Percentiles rank a stretch among this genome's conserved stretches.
phyloP scores from a whole-genome alignment of 2,329 filamentous ascomycete species.

The Hymenoscyphus fraxineus region DNA sequence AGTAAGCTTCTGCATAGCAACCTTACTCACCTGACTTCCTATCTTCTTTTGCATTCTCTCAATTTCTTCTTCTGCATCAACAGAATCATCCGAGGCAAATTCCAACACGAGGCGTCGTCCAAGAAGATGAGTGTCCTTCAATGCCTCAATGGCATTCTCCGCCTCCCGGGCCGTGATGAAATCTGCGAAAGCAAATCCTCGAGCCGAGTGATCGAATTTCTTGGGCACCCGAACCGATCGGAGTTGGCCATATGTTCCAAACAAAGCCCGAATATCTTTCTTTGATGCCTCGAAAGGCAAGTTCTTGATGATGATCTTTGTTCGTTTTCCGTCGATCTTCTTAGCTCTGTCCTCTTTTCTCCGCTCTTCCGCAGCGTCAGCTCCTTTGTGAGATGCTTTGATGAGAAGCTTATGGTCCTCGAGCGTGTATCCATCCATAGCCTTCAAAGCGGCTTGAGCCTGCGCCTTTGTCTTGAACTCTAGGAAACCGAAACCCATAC shows the following conservation, averaged over 20 bases:
- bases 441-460: slow-evolving; percentile 72
- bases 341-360: slow-evolving; percentile 78
- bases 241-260: slow-evolving; percentile 87
- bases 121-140: slow-evolving; percentile 89
- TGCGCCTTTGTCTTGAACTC: slow-evolving; percentile 78
- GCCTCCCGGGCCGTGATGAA: slow-evolving; percentile 91
- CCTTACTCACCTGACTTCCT: slow-evolving; percentile 82
- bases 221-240: slow-evolving; percentile 90
- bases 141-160: slow-evolving; percentile 80
- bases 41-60: slow-evolving; percentile 97
- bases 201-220: slow-evolving; percentile 84
- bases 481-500: slow-evolving; percentile 96
- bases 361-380: slow-evolving; percentile 83
- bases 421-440: slow-evolving; percentile 87
- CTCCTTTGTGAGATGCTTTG: slow-evolving; percentile 79
- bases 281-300: slow-evolving; percentile 92
- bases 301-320: slow-evolving; percentile 98
- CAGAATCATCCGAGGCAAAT: slow-evolving; percentile 81
- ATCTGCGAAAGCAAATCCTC: slow-evolving; percentile 95
- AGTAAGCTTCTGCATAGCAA: slow-evolving; percentile 84
- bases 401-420: slow-evolving; percentile 83
- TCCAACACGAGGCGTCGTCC: slow-evolving; percentile 86
- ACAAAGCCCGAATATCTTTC: slow-evolving; percentile 82
- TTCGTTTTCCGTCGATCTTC: slow-evolving; percentile 70
- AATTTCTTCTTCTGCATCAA: slow-evolving; percentile 94